Percentiles rank a stretch among this genome's conserved stretches.
phyloP scores from a whole-genome alignment of 164 flowering plant species.

The Nymphaea thermarum region DNA sequence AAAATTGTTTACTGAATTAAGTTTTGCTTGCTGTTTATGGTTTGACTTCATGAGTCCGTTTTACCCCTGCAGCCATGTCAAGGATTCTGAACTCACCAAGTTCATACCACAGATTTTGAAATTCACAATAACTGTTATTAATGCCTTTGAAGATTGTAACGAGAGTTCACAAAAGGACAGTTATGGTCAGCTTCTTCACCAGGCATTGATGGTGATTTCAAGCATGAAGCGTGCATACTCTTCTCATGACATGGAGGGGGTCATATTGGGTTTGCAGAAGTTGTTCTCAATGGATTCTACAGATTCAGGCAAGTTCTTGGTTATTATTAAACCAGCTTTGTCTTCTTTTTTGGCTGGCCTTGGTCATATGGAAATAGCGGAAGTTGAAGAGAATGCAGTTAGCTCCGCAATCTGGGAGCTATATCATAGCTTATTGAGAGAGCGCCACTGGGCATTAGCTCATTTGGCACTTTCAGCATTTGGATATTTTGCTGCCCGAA shows the following conservation, averaged over 20 bases:
- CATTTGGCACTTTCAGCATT: conserved; percentile 67
- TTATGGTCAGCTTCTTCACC: conserved; percentile 43
- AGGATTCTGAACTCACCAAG: conserved; percentile 30
- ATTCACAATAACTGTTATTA: conserved; percentile 33
- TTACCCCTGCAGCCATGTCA: conserved; percentile 36
- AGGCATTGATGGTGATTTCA: conserved; percentile 51
- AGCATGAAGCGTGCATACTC: conserved; percentile 40
- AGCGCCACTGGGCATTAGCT: conserved; percentile 74
- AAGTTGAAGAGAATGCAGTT: conserved; percentile 33
- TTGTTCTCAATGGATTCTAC: conserved; percentile 35
- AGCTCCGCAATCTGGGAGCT: conserved; percentile 61
- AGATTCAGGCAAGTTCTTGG: conserved; percentile 23
- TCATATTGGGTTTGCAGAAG: conserved; percentile 54
- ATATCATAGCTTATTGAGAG: conserved; percentile 61
- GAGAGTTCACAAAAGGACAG: conserved; percentile 23
- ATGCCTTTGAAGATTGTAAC: conserved; percentile 21
- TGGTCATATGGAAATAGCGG: conserved; percentile 45
- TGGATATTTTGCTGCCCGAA: conserved; percentile 78
- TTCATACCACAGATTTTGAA: conserved; percentile 26
- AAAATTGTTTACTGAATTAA: background rate
- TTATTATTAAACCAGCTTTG: conserved; percentile 52
- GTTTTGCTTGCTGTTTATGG: background rate
- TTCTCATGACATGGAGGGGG: conserved; percentile 45
- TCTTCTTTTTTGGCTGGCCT: conserved; percentile 66
- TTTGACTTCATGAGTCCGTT: background rate